Evolutionary conservation across 1,139 yeast species (phyloP).

Genomic region (Saccharomycopsis hybrid): DNA sequence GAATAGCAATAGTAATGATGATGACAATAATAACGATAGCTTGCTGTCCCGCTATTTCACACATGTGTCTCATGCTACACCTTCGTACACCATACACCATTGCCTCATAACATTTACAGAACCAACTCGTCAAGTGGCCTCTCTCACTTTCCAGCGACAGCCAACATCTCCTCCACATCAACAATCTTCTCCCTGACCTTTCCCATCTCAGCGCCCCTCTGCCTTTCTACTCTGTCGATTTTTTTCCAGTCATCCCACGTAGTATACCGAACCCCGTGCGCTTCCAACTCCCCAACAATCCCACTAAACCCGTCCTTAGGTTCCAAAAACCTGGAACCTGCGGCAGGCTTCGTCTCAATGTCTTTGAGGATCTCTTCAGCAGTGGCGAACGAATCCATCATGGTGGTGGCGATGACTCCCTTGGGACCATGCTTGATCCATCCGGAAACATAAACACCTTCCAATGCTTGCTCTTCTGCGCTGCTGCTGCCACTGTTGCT

Average conservation of each 20-base stretch:
- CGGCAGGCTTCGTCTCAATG: slow-evolving; percentile 18
- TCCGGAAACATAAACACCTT: slow-evolving; percentile 76
- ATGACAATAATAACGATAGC: too few species aligned
- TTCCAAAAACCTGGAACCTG: too few species aligned
- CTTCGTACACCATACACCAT: too few species aligned
- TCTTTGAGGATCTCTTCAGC: slow-evolving; percentile 62
- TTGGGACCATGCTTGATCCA: slow-evolving; percentile 89
- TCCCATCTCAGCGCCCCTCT: slow-evolving; percentile 40
- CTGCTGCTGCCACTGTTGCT: too few species aligned
- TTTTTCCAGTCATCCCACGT: slow-evolving; percentile 71
- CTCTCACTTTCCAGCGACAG: too few species aligned
- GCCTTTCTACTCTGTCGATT: slow-evolving; percentile 49
- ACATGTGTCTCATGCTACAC: too few species aligned
- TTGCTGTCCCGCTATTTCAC: too few species aligned
- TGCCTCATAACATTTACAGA: too few species aligned
- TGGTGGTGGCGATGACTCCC: slow-evolving; percentile 90
- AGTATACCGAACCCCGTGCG: slow-evolving; percentile 32
- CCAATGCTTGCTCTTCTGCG: slow-evolving; percentile 25
- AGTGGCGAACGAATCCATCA: slow-evolving; percentile 76
- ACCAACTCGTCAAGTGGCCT: too few species aligned
- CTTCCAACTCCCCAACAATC: slow-evolving; percentile 22
- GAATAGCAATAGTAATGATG: too few species aligned
- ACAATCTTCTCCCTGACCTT: slow-evolving; percentile 55
- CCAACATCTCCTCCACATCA: slow-evolving; percentile 43
- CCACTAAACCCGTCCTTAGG: slow-evolving; percentile 32